Evolutionary conservation across 1,284 basidiomycete genomes (phyloP).

Genomic region (Thecaphora thlaspeos): DNA sequence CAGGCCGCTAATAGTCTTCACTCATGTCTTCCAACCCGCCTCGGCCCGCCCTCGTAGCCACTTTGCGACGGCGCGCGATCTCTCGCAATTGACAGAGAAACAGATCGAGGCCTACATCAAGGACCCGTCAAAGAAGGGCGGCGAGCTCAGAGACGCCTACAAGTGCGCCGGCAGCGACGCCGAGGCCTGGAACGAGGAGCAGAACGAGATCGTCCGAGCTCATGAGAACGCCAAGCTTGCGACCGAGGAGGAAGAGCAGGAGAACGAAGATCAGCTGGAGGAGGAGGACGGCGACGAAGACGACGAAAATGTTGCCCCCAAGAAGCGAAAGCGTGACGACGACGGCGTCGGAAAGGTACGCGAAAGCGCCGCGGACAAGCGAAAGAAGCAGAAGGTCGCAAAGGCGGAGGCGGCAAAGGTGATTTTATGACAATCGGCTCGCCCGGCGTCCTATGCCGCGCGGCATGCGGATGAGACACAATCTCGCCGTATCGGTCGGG

Average conservation of each 20-base stretch:
- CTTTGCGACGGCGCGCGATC: slow-evolving; percentile 80
- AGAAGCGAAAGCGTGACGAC: slow-evolving; percentile 29
- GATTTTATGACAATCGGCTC: not conserved
- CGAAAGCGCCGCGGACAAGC: slow-evolving; percentile 28
- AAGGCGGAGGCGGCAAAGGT: slow-evolving; percentile 23
- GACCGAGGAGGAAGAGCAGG: slow-evolving; percentile 64
- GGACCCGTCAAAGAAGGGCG: slow-evolving; percentile 71
- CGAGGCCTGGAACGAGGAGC: slow-evolving; percentile 59
- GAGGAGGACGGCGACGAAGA: slow-evolving; percentile 70
- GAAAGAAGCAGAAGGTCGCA: slow-evolving; percentile 30
- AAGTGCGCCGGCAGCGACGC: slow-evolving; percentile 75
- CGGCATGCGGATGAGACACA: too few species aligned
- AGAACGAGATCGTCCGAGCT: slow-evolving; percentile 35
- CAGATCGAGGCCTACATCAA: slow-evolving; percentile 81
- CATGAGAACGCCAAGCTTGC: slow-evolving; percentile 60
- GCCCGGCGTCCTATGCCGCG: too few species aligned
- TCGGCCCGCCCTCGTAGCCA: slow-evolving; percentile 63
- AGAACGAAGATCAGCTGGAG: slow-evolving; percentile 62
- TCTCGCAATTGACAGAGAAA: slow-evolving; percentile 73
- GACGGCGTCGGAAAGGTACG: slow-evolving; percentile 22
- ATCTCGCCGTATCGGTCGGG: too few species aligned
- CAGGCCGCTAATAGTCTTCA: too few species aligned
- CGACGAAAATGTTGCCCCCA: slow-evolving; percentile 61
- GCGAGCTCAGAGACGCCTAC: slow-evolving; percentile 77
- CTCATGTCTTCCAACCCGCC: not conserved